Evolutionary conservation across 345 rosid species (phyloP).

Genomic region (Pugionium cornutum): DNA sequence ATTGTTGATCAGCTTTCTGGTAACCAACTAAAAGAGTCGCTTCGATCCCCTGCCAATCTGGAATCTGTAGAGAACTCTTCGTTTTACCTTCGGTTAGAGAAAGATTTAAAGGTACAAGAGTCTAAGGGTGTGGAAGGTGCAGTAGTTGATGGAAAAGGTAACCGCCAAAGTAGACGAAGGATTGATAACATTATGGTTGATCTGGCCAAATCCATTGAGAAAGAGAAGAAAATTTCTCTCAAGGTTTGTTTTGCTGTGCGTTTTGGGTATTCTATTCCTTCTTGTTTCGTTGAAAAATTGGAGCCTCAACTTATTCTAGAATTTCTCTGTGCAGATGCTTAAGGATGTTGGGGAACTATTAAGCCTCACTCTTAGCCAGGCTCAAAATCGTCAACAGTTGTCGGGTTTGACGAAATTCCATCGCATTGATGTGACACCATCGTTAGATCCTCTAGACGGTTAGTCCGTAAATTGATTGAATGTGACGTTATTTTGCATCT

Average conservation of each 20-base stretch:
- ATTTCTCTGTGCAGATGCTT: slow-evolving; percentile 59
- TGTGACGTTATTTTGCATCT: slow-evolving; percentile 9
- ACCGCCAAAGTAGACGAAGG: slow-evolving; percentile 61
- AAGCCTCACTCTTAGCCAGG: slow-evolving; percentile 71
- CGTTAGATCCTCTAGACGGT: slow-evolving; percentile 81
- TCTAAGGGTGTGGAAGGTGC: slow-evolving; percentile 49
- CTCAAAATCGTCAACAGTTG: slow-evolving; percentile 67
- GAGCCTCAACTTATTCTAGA: slow-evolving; percentile 17
- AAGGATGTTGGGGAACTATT: slow-evolving; percentile 81
- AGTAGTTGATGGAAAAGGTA: slow-evolving; percentile 54
- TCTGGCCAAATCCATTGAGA: slow-evolving; percentile 77
- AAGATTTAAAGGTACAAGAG: slow-evolving; percentile 49
- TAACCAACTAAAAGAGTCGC: slow-evolving; percentile 51
- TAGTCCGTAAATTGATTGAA: slow-evolving; percentile 31
- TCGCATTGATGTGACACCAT: slow-evolving; percentile 66
- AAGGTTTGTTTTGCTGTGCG: slow-evolving; percentile 56
- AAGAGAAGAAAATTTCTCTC: slow-evolving; percentile 84
- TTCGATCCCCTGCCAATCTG: slow-evolving; percentile 77
- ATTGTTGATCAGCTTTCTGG: slow-evolving; percentile 62
- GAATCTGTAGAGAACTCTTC: slow-evolving; percentile 56
- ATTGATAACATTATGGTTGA: slow-evolving; percentile 69
- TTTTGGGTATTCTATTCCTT: not conserved
- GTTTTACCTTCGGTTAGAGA: slow-evolving; percentile 75
- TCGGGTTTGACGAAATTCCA: slow-evolving; percentile 80
- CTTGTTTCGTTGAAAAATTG: slow-evolving; percentile 9